Evolutionary conservation across 345 rosid genomes (phyloP).

Genomic region (Abelmoschus esculentus): DNA sequence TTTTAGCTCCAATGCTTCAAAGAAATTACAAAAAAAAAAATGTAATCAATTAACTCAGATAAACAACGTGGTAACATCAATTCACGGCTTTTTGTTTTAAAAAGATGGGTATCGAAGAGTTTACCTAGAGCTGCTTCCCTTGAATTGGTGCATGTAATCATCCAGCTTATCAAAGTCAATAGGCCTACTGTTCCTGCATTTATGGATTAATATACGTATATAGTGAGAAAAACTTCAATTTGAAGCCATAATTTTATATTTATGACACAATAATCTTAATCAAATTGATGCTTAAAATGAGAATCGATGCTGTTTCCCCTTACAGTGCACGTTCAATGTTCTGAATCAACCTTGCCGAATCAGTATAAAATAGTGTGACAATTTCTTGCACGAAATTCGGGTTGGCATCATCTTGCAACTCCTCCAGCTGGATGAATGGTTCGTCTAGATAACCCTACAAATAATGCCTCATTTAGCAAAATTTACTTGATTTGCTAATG

Average conservation of each 20-base stretch:
- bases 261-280: background rate
- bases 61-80: background rate
- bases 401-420: conserved; percentile 62
- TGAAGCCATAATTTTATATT: background rate
- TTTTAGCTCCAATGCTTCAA: conserved; percentile 16
- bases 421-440: conserved; percentile 59
- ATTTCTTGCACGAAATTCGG: conserved; percentile 68
- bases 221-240: background rate
- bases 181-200: conserved; percentile 22
- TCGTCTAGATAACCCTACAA: conserved; percentile 68
- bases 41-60: too few species aligned
- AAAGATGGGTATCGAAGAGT: background rate
- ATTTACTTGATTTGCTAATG: background rate
- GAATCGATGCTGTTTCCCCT: conserved; percentile 13
- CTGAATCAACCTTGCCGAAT: conserved; percentile 49
- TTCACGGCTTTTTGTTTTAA: background rate
- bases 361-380: conserved; percentile 43
- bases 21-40: too few species aligned
- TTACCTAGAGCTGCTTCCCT: conserved; percentile 43
- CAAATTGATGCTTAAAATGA: background rate
- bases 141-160: conserved; percentile 37
- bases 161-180: conserved; percentile 32
- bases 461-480: background rate
- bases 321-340: conserved; percentile 58
- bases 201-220: background rate